phyloP scores from a whole-genome alignment of 73 alveolate genomes.

The Blepharisma stoltei region DNA sequence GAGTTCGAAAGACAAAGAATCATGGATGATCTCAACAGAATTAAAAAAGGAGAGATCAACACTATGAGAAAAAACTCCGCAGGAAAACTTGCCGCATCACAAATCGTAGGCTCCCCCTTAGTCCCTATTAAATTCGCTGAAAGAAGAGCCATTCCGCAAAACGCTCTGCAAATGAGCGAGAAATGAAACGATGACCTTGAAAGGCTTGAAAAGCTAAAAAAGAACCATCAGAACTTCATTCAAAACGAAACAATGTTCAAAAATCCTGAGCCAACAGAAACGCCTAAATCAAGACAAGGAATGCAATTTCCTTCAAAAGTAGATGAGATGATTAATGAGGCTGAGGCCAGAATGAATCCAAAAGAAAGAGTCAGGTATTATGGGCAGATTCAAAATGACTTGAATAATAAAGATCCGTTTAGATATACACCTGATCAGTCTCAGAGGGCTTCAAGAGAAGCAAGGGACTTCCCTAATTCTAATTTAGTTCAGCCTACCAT shows the following conservation, averaged over 20 bases:
- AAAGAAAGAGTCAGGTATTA: not conserved
- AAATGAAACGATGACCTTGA: not conserved
- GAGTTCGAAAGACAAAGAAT: slow-evolving; percentile 73
- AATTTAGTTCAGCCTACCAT: too few species aligned
- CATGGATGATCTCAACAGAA: slow-evolving; percentile 54
- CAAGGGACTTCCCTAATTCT: too few species aligned
- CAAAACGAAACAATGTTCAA: not conserved
- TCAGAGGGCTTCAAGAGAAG: too few species aligned
- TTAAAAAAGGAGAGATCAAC: slow-evolving; percentile 41
- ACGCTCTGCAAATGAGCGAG: slow-evolving; percentile 13
- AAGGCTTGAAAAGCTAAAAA: slow-evolving; percentile 10
- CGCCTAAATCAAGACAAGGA: not conserved
- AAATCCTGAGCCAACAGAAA: not conserved
- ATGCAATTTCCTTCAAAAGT: not conserved
- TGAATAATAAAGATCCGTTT: not conserved
- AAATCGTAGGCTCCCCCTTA: not conserved
- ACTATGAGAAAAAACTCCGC: slow-evolving; percentile 43
- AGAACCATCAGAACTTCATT: slow-evolving; percentile 15
- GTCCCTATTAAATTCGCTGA: not conserved
- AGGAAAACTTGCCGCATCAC: not conserved
- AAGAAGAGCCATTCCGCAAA: not conserved
- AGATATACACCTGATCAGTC: not conserved
- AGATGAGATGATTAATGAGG: not conserved
- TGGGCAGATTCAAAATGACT: not conserved
- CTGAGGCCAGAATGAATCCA: not conserved